Percentiles rank a stretch among this genome's conserved stretches.
Evolutionary conservation across 768 basidiomycete species (phyloP).

Genomic region (Chiua virens): DNA sequence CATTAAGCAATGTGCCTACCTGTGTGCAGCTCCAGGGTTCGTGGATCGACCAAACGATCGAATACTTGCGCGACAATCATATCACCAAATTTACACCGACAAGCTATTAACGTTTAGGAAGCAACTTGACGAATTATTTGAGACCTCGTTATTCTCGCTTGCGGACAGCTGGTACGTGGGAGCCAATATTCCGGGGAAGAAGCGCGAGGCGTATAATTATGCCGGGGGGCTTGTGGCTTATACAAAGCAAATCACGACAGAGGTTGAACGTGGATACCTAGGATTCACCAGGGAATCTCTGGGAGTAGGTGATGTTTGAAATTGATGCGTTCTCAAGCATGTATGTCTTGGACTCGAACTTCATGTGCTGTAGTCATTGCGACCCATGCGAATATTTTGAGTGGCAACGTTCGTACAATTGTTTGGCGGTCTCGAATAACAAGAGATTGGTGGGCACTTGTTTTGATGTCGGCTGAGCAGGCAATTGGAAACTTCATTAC

Average conservation of each 20-base stretch:
- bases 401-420: too few relatives aligned
- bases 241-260: neutral
- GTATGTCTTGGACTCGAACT: too few relatives aligned
- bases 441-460: too few relatives aligned
- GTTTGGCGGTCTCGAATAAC: too few relatives aligned
- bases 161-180: constrained; percentile 7
- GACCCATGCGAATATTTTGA: too few relatives aligned
- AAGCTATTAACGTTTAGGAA: constrained; percentile 6
- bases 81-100: constrained; percentile 17
- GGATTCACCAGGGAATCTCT: constrained; percentile 10
- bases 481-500: too few relatives aligned
- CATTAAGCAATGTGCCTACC: constrained; percentile 6
- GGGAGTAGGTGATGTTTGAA: too few relatives aligned
- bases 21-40: constrained; percentile 1
- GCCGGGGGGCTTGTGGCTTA: neutral
- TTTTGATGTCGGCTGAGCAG: too few relatives aligned
- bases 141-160: neutral
- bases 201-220: constrained; percentile 8
- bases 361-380: too few relatives aligned
- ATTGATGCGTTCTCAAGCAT: too few relatives aligned
- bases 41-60: constrained; percentile 15
- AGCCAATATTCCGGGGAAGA: constrained; percentile 10
- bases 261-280: constrained; percentile 9
- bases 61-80: constrained; percentile 3
- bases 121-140: neutral